Percentiles rank a stretch among this genome's conserved stretches.
Conservation (phyloP, 1,284 basidiomycete species). For the Tetrapyrgos nigripes region DNA sequence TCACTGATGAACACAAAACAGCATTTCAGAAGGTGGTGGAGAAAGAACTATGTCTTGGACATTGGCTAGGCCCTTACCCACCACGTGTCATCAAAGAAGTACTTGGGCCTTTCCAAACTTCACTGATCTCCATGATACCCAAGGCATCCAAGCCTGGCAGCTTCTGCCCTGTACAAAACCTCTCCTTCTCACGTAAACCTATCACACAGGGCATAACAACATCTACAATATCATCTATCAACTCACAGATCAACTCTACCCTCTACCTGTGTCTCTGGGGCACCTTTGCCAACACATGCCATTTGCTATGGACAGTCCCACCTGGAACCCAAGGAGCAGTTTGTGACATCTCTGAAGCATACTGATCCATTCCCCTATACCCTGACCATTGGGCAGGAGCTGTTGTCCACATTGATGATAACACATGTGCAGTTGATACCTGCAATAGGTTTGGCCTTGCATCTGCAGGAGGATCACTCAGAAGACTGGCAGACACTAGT, state of each 20-base stretch:
- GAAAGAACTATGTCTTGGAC: background rate
- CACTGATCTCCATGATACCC: constrained; percentile 24
- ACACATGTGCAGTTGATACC: constrained; percentile 32
- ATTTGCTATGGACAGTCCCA: constrained; percentile 36
- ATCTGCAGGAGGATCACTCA: constrained; percentile 37
- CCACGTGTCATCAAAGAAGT: constrained; percentile 12
- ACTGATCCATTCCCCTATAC: constrained; percentile 39
- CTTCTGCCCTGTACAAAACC: constrained; percentile 43
- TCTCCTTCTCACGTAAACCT: constrained; percentile 40
- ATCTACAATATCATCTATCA: constrained; percentile 36
- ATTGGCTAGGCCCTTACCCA: constrained; percentile 14
- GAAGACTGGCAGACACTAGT: constrained; percentile 33
- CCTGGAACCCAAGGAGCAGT: constrained; percentile 41
- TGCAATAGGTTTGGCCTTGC: constrained; percentile 36
- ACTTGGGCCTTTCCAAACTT: constrained; percentile 26
- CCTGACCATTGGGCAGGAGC: constrained; percentile 40
- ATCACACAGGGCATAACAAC: background rate
- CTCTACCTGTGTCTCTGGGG: constrained; percentile 48
- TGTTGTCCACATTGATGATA: constrained; percentile 30
- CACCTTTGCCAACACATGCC: constrained; percentile 35
- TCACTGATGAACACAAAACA: background rate
- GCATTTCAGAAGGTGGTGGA: background rate
- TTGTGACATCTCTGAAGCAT: constrained; percentile 39
- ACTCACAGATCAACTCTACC: constrained; percentile 38
- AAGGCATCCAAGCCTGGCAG: constrained; percentile 24